Evolutionary conservation across 345 rosid species (phyloP), one percentile per base, ranked within the genome.

Genomic region (Cardiospermum halicacabum): DNA sequence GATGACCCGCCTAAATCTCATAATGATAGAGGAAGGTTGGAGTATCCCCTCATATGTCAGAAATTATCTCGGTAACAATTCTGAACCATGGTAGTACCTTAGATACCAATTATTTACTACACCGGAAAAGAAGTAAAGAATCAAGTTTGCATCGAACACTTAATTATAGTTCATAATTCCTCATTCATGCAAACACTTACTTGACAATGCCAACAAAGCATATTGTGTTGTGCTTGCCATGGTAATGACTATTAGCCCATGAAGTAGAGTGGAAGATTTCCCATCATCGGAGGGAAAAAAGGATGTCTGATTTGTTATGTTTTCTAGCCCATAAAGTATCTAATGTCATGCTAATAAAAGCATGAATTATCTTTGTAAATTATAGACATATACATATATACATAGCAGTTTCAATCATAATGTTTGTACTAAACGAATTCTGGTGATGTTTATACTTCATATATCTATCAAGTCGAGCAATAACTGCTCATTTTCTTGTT

Each of bases 11-110:
- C 92, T 87, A 58, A 49, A 75, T 49, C 84, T 87, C 65, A 75
- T 87, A 50, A 69, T 65, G 37, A 84, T 75, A 89, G 89, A 87
- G 62, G 82, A 65, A 9, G 87, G 89, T 31, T 82, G 89, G 89
- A 77, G 80, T 73, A 61, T 49, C 69, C 78, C 80, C 22, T 64
- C 79, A 15, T 51, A 74, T 50, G 69, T 28, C 27, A 77, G 85
- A 67, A 84, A 78, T 59, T 84, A 80, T 71, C 82, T 77, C 11
- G 81, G 84, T 36, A 81, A 74, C 62, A 80, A 74, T 56, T 70
- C 87, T 7, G 92, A 84, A 53, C 87, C 92, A 12, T 84, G 92
- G 87, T 85, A 77, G 71, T 24, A 64, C 47, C 39, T 26, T 22
- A 1, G 25, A 21, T 49, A 11, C 51, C 51, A 7, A 47, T 32